Evolutionary conservation across 495 filamentous ascomycete species (phyloP), one percentile per base, ranked within the genome.

Genomic region (Lasiosphaeria hispida): DNA sequence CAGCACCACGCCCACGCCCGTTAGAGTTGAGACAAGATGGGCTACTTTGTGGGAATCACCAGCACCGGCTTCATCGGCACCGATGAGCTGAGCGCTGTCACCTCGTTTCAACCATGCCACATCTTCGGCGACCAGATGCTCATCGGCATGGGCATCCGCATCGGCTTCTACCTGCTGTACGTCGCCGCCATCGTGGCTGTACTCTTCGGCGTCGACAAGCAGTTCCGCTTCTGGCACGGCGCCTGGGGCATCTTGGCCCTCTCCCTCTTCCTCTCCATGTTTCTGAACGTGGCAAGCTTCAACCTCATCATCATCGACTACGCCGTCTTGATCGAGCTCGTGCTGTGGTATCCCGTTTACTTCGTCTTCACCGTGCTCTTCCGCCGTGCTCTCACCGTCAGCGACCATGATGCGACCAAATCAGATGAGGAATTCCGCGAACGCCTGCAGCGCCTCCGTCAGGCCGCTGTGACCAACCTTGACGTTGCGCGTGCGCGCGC

Each of bases 121-220:
- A 66, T 68, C 45, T 70, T 70, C 33, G 68, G 68, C 37, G 65
- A 70, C 61, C 65, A 67, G 61, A 67, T 65, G 62, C 65, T 70
- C 43, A 68, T 68, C 55, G 68, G 68, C 39, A 41, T 54, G 34
- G 68, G 68, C 50, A 66, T 70, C 19, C 61, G 68, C 10, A 19
- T 64, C 42, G 65, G 65, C 53, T 70, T 70, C 65, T 70, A 70
- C 55, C 57, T 70, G 11, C 54, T 68, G 10, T 70, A 70, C 49
- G 50, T 39, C 8, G 62, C 68, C 13, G 68, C 65, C 53, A 68
- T 68, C 53, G 6, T 66, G 14, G 68, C 59, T 35, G 53, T 70
- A 1, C 58, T 70, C 18, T 66, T 68, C 37, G 58, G 64, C 48
- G 56, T 67, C 48, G 64, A 70, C 62, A 67, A 67, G 59, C 64